Base-by-base conservation (phyloP, 306 rosid species). In the Glycine tomentella region DNA sequence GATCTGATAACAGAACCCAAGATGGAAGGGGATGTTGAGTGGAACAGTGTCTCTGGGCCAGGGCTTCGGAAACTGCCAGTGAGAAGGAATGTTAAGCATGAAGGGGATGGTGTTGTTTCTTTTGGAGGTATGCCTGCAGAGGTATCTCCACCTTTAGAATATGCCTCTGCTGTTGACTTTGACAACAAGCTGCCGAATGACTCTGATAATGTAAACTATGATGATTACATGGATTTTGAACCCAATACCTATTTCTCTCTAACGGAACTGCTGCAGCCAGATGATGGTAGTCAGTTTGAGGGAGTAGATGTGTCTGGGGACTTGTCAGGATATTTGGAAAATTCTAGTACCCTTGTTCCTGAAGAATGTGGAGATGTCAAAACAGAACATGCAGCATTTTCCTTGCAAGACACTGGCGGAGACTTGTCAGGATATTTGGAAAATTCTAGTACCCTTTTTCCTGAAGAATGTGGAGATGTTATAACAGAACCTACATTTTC, bases 241-340 rank as follows among this genome's bases (percentile, higher is more conserved):
- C 95, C 95, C 16, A 89, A 95, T 84, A 93, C 99, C 59, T 84
- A 86, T 81, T 96, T 96, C 84, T 85, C 95, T 25, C 74, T 89
- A 40, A 88, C 89, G 1, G 99, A 96, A 81, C 80, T 96, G 87
- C 90, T 94, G 63, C 86, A 69, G 74, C 77, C 90, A 77, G 96
- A 88, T 77, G 94, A 86, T 33, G 69, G 55, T n/a, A 64, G 53
- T 44, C 83, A 74, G 72, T 84, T 79, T 48, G 88, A 83, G 64
- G 99, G 87, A 53, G 89, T 53, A 65, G 89, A 83, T 83, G 38
- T 80, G 46, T 76, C 92, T 50, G 89, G 50, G 71, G 90, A 91
- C 50, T 81, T 71, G 20, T 75, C 87, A 13, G 95, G 82, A 40
- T 84, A 81, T 82, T 33, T 78, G 76, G 91, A 69, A 58, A 81